Conservation (phyloP, 2,329 filamentous ascomycete species). For the Fusarium kyushuense region DNA sequence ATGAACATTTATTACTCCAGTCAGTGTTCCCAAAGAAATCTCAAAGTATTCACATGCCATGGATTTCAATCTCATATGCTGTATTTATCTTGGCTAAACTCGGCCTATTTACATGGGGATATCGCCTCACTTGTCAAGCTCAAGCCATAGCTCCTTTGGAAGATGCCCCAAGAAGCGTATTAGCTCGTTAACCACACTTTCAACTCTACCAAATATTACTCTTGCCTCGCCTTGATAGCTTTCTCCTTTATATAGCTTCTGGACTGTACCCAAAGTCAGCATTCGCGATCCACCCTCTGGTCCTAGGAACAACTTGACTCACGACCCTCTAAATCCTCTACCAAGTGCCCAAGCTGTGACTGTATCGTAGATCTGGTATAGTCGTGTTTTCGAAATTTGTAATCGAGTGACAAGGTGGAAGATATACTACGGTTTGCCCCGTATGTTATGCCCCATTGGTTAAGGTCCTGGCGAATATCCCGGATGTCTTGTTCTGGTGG, state of each 20-base stretch:
- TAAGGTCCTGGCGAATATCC: constrained; percentile 13
- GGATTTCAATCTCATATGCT: neutral
- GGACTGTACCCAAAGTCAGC: constrained; percentile 10
- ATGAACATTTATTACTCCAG: neutral
- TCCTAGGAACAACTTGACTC: neutral
- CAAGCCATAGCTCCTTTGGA: constrained; percentile 36
- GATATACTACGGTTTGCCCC: constrained; percentile 12
- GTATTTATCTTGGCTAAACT: too few species aligned
- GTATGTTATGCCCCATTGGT: constrained; percentile 23
- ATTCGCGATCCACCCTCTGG: too few species aligned
- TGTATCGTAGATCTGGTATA: constrained; percentile 7
- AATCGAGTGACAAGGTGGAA: constrained; percentile 30
- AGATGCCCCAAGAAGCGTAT: constrained; percentile 25
- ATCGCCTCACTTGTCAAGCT: constrained; percentile 5
- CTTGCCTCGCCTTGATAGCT: constrained; percentile 10
- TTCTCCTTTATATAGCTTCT: constrained; percentile 6
- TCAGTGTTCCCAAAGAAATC: neutral
- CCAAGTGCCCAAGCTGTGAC: constrained; percentile 22
- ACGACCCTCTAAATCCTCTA: constrained; percentile 24
- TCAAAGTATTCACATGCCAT: neutral
- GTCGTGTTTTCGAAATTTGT: constrained; percentile 31
- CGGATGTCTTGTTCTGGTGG: constrained; percentile 5
- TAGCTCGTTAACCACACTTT: constrained; percentile 16
- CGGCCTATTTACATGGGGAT: neutral
- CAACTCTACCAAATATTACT: constrained; percentile 13